phyloP scores from a whole-genome alignment of 2,329 filamentous ascomycete species.

The Dothideomycetes sp. region DNA sequence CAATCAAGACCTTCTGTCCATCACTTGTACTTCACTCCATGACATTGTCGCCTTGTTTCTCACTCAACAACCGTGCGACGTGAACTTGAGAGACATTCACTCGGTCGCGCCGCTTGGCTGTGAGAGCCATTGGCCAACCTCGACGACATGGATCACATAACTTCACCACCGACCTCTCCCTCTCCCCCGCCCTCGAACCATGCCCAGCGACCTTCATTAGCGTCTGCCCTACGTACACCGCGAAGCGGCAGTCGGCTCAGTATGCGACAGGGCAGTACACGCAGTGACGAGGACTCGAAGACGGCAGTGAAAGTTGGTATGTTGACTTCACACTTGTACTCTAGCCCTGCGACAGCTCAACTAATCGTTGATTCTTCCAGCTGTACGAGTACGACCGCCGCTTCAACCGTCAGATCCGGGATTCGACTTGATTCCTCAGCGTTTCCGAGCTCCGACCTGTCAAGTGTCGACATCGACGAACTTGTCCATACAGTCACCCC shows the following conservation, averaged over 20 bases:
- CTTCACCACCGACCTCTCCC: neutral
- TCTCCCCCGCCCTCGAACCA: neutral
- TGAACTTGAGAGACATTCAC: too few species aligned
- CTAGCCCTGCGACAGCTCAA: slow-evolving; percentile 15
- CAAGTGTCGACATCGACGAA: slow-evolving; percentile 80
- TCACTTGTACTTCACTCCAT: too few species aligned
- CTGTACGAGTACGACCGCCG: slow-evolving; percentile 84
- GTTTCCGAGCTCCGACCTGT: slow-evolving; percentile 88
- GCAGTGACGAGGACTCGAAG: slow-evolving; percentile 80
- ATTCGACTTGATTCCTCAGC: slow-evolving; percentile 88
- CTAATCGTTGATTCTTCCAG: slow-evolving; percentile 38
- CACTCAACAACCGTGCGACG: too few species aligned
- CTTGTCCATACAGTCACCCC: slow-evolving; percentile 78
- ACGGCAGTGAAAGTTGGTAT: slow-evolving; percentile 94
- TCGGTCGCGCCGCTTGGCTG: too few species aligned
- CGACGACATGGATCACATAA: too few species aligned
- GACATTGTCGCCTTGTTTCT: too few species aligned
- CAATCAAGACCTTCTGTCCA: too few species aligned
- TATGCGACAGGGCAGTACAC: slow-evolving; percentile 64
- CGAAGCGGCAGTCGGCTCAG: slow-evolving; percentile 73
- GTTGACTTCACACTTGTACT: slow-evolving; percentile 36
- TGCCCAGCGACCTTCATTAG: slow-evolving; percentile 4
- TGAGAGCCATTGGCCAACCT: too few species aligned
- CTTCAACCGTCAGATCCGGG: slow-evolving; percentile 77
- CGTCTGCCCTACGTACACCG: slow-evolving; percentile 5